Evolutionary conservation across 2,329 filamentous ascomycete species (phyloP).

Genomic region (Cladosporium phlei): DNA sequence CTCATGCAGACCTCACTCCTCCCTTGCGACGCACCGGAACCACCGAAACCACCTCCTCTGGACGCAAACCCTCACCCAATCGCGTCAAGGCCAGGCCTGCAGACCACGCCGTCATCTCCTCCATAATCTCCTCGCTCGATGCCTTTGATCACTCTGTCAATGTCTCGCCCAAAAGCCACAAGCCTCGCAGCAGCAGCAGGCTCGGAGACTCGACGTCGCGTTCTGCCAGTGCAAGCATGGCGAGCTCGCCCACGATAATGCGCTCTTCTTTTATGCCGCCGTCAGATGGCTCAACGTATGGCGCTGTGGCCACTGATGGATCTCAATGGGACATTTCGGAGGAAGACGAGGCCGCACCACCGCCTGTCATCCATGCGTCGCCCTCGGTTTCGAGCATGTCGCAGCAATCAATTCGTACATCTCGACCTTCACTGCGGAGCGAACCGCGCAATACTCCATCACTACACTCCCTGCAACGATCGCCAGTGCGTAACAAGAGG

Average conservation of each 20-base stretch:
- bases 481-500: neutral
- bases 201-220: conserved; percentile 17
- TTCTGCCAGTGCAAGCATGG: conserved; percentile 21
- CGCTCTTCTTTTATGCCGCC: conserved; percentile 9
- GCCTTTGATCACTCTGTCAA: conserved; percentile 23
- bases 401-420: conserved; percentile 1
- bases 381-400: conserved; percentile 1
- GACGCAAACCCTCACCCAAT: conserved; percentile 22
- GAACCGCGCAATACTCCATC: conserved; percentile 6
- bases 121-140: conserved; percentile 58
- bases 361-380: conserved; percentile 32
- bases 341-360: conserved; percentile 58
- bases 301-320: conserved; percentile 36
- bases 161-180: conserved; percentile 17
- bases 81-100: conserved; percentile 41
- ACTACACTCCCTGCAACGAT: conserved; percentile 7
- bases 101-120: conserved; percentile 65
- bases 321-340: conserved; percentile 46
- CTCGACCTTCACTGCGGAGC: conserved; percentile 2
- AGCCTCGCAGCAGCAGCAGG: conserved; percentile 20
- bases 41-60: neutral
- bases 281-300: conserved; percentile 44
- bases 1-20: neutral
- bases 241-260: conserved; percentile 18
- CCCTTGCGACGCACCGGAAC: conserved; percentile 7